These are phyloP conservation scores for Elongisporangium prolatum DNA, from an alignment of 352 stramenopile species.

Conservation along the genomic window DNA sequence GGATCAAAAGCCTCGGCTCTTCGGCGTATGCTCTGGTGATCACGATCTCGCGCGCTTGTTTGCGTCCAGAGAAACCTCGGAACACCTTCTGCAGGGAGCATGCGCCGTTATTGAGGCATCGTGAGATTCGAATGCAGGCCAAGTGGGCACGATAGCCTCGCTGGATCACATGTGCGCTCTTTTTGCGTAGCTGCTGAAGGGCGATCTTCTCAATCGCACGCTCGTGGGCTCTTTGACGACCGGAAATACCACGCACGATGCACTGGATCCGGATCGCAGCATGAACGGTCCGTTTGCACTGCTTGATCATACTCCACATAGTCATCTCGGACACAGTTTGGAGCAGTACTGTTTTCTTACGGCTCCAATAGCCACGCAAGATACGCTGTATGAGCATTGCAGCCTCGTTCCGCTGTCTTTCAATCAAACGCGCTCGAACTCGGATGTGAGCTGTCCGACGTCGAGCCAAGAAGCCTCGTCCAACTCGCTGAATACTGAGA, in stretches of 20 bases:
- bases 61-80: constrained; percentile 42
- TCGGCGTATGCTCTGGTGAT: constrained; percentile 33
- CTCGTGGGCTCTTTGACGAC: constrained; percentile 18
- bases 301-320: constrained; percentile 14
- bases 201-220: constrained; percentile 16
- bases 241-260: constrained; percentile 31
- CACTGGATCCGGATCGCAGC: constrained; percentile 35
- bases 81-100: constrained; percentile 48
- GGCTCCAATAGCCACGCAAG: constrained; percentile 24
- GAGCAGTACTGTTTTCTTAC: constrained; percentile 9
- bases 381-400: constrained; percentile 37
- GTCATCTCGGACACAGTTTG: constrained; percentile 12
- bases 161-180: constrained; percentile 40
- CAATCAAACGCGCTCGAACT: constrained; percentile 10
- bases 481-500: constrained; percentile 31
- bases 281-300: constrained; percentile 6
- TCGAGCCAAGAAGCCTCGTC: constrained; percentile 34
- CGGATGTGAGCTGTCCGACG: constrained; percentile 16
- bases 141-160: constrained; percentile 44
- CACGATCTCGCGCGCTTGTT: constrained; percentile 24
- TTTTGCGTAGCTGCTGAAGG: constrained; percentile 15
- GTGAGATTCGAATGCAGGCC: constrained; percentile 31
- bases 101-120: constrained; percentile 30
- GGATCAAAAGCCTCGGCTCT: constrained; percentile 43
- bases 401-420: constrained; percentile 13